phyloP scores from a whole-genome alignment of 2,329 filamentous ascomycete species.

The Colletotrichum noveboracense region DNA sequence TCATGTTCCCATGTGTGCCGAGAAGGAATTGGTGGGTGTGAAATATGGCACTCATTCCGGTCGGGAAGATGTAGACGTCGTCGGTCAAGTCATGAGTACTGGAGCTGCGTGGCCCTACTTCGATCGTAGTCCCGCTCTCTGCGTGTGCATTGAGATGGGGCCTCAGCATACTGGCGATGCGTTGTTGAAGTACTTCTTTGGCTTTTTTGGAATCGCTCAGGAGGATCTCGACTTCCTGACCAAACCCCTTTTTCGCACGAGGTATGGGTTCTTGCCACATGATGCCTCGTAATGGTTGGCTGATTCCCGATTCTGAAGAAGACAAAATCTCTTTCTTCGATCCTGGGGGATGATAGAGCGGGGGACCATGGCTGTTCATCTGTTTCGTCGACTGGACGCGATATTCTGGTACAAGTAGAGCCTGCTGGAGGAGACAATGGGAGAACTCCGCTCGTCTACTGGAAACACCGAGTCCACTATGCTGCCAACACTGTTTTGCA shows the following conservation, averaged over 20 bases:
- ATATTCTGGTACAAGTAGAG: conserved; percentile 51
- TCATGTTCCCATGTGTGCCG: conserved; percentile 63
- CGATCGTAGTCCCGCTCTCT: neutral
- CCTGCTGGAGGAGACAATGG: conserved; percentile 73
- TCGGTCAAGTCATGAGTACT: conserved; percentile 40
- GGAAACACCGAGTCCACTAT: conserved; percentile 91
- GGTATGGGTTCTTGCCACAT: no score
- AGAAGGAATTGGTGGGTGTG: conserved; percentile 80
- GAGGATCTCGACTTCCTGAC: neutral
- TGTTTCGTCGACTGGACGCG: conserved; percentile 19
- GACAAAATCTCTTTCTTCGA: neutral
- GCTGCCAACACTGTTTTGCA: conserved; percentile 96
- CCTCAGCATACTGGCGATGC: conserved; percentile 74
- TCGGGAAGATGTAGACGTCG: conserved; percentile 87
- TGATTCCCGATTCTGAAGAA: neutral
- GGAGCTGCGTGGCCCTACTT: neutral
- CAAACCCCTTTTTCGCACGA: neutral
- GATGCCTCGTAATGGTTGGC: neutral
- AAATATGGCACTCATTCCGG: conserved; percentile 95
- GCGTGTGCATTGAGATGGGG: neutral
- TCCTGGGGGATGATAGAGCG: neutral
- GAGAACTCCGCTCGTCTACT: conserved; percentile 92
- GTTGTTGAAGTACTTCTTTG: conserved; percentile 74
- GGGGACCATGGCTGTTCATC: neutral
- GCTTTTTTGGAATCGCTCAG: conserved; percentile 29